These are phyloP conservation scores for Sporothrix protearum DNA, from an alignment of 2,329 filamentous ascomycete genomes.

Conservation along the genomic window DNA sequence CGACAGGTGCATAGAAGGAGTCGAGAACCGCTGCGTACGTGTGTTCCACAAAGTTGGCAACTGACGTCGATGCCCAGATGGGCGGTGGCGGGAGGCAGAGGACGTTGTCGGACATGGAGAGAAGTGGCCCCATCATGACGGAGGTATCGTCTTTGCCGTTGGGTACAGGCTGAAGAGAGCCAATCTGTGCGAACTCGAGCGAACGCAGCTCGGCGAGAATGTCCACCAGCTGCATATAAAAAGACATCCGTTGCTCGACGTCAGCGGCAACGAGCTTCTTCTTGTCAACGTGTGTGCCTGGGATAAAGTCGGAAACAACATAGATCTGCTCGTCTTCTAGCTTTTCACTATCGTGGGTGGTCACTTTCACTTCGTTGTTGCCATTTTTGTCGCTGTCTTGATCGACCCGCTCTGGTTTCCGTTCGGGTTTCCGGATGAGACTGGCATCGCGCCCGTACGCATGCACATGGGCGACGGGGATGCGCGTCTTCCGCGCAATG, in stretches of 20 bases:
- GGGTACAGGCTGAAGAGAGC: slow-evolving; percentile 31
- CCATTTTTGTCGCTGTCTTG: not conserved
- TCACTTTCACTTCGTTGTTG: no score
- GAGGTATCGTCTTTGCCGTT: slow-evolving; percentile 6
- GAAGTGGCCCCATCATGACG: slow-evolving; percentile 25
- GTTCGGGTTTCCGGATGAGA: not conserved
- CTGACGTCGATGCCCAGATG: not conserved
- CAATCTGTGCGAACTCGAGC: slow-evolving; percentile 30
- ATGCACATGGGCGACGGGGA: slow-evolving; percentile 30
- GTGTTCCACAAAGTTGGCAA: not conserved
- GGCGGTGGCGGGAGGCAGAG: slow-evolving; percentile 7
- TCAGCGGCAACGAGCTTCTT: slow-evolving; percentile 14
- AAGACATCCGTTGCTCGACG: slow-evolving; percentile 8
- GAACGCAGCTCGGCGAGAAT: slow-evolving; percentile 30
- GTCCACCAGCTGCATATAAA: slow-evolving; percentile 31
- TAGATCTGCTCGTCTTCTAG: slow-evolving; percentile 25
- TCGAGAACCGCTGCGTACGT: slow-evolving; percentile 19
- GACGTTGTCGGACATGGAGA: slow-evolving; percentile 23
- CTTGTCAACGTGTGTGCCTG: slow-evolving; percentile 28
- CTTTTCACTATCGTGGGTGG: not conserved
- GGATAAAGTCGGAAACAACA: slow-evolving; percentile 29
- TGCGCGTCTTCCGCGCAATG: slow-evolving; percentile 28
- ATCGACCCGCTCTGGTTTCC: not conserved
- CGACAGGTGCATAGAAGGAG: slow-evolving; percentile 19
- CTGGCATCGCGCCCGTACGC: slow-evolving; percentile 27